Evolutionary conservation across 306 rosid species (phyloP).

Genomic region (Prinsepia uniflora): DNA sequence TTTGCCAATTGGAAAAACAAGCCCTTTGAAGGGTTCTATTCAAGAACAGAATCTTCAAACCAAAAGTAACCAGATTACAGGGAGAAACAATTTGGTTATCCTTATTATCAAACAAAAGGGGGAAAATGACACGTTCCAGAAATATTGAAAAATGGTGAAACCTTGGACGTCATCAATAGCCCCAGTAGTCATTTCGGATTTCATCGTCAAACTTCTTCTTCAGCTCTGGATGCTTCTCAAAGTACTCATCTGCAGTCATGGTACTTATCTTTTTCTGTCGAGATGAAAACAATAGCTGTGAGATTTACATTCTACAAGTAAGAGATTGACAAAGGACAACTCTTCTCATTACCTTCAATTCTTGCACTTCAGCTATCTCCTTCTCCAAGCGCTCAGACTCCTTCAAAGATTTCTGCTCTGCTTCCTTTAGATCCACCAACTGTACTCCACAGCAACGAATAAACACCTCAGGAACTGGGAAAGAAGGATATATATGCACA

Average conservation of each 20-base stretch:
- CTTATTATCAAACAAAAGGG: constrained; percentile 51
- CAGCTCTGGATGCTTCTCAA: constrained; percentile 85
- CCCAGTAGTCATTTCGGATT: constrained; percentile 89
- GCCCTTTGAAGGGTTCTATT: constrained; percentile 1
- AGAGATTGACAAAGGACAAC: not conserved
- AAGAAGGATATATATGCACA: not conserved
- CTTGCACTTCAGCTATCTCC: constrained; percentile 79
- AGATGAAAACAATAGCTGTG: constrained; percentile 12
- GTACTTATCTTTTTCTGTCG: constrained; percentile 77
- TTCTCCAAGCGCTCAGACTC: constrained; percentile 93
- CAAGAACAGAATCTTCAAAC: constrained; percentile 25
- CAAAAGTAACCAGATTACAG: constrained; percentile 34
- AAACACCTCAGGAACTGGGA: constrained; percentile 8
- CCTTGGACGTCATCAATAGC: constrained; percentile 52
- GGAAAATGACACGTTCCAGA: constrained; percentile 35
- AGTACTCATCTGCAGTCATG: constrained; percentile 96
- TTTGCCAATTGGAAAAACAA: constrained; percentile 13
- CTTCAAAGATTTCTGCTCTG: constrained; percentile 71
- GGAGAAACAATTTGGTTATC: constrained; percentile 37
- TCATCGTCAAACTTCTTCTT: constrained; percentile 91
- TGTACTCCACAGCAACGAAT: constrained; percentile 29
- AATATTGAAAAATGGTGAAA: constrained; percentile 27
- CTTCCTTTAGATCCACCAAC: constrained; percentile 91
- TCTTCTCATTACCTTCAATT: constrained; percentile 62
- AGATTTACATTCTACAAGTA: constrained; percentile 23